These are phyloP conservation scores for Solanum bulbocastanum DNA, from an alignment of 257 asterid species.

Conservation along the genomic window DNA sequence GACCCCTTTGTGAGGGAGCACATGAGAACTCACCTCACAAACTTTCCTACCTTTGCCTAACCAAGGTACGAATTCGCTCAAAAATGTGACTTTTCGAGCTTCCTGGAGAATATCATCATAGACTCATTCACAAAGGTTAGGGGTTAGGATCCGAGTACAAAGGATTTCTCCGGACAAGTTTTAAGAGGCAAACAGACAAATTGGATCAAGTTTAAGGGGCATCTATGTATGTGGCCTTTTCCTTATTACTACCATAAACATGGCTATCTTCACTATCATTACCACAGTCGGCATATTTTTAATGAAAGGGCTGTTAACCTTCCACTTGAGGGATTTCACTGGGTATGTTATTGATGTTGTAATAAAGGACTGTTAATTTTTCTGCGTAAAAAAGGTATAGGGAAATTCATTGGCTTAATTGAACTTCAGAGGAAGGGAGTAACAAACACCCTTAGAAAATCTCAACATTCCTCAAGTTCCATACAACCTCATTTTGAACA, in stretches of 20 bases:
- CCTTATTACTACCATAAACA: not conserved
- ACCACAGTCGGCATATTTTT: not conserved
- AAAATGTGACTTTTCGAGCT: not conserved
- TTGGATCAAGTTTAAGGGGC: not conserved
- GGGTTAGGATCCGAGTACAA: not conserved
- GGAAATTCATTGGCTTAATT: not conserved
- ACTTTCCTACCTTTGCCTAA: not conserved
- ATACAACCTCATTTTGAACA: not conserved
- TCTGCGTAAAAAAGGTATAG: not conserved
- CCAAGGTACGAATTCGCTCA: not conserved
- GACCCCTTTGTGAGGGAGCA: not conserved
- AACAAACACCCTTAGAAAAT: not conserved
- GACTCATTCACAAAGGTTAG: not conserved
- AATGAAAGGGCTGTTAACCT: not conserved
- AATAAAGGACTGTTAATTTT: not conserved
- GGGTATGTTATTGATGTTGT: not conserved
- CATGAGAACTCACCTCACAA: not conserved
- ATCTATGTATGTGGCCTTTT: not conserved
- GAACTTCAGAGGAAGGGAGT: not conserved
- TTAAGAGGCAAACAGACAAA: not conserved
- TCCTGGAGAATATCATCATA: not conserved
- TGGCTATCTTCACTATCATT: not conserved
- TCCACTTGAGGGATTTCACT: not conserved
- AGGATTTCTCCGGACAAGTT: not conserved
- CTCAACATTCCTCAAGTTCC: not conserved